Evolutionary conservation across 75 land plant genomes (phyloP), one percentile per base, ranked within the genome.

Genomic region (Pinus albicaulis): DNA sequence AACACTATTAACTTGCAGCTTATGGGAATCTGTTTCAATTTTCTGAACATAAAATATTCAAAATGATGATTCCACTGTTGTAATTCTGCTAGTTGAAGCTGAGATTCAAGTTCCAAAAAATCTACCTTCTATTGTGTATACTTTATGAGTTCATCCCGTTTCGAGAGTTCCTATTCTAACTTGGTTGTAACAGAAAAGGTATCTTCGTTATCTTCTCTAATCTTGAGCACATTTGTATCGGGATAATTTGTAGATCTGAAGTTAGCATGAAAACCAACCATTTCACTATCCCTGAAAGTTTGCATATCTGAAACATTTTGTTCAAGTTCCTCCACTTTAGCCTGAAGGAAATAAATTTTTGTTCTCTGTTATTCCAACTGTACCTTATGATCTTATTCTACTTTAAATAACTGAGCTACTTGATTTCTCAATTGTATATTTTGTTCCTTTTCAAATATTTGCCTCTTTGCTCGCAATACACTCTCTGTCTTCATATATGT

Each of bases 111-210:
- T n/a, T n/a, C n/a, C n/a, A n/a, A n/a, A n/a, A n/a, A n/a, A n/a
- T n/a, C n/a, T n/a, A n/a, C n/a, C n/a, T n/a, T n/a, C n/a, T n/a
- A n/a, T n/a, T n/a, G n/a, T n/a, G n/a, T n/a, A n/a, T n/a, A n/a
- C n/a, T n/a, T n/a, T n/a, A 31, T 31, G 2, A 96, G 91, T 73
- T 91, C 94, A 84, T 93, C 99, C 23, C 94, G 88, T 77, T 95
- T 95, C 71, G 78, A 72, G 14, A 95, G 92, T 79, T 96, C 96
- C 78, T 93, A 92, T 80, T 96, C 99, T 72, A 96, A 91, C 65
- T 87, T 96, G 60, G 84, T 88, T 13, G 83, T 89, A 20, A 90
- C 89, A 25, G 79, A 65, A 12, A 87, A 76, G 41, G 90, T 87
- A 82, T 91, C 87, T 24, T 74, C 75, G 20, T 56, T 72, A 19